Conservation (phyloP, 1,284 basidiomycete genomes). For the Wolfiporia cocos region DNA sequence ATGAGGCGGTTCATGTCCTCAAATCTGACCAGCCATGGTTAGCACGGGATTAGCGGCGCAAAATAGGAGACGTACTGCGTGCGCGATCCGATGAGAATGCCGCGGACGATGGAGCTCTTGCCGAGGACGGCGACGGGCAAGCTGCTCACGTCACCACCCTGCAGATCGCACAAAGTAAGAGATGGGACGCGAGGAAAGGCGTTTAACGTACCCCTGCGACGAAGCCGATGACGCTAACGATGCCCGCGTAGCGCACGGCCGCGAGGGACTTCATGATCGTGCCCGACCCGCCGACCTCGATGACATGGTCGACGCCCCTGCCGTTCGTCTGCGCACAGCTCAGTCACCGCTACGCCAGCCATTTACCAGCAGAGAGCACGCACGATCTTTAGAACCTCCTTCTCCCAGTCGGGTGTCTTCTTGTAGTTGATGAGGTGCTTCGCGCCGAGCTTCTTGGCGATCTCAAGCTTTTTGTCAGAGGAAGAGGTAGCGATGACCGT, state of each 20-base stretch:
- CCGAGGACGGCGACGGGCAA: conserved; percentile 11
- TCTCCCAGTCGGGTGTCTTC: conserved; percentile 35
- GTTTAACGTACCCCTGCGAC: conserved; percentile 22
- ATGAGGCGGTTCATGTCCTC: conserved; percentile 32
- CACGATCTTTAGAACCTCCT: conserved; percentile 26
- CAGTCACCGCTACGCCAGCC: neutral
- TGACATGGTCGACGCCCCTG: conserved; percentile 36
- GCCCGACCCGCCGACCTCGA: conserved; percentile 37
- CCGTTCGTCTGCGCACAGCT: conserved; percentile 24
- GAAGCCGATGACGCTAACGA: conserved; percentile 35
- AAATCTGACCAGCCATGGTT: conserved; percentile 4
- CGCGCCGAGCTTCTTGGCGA: conserved; percentile 27
- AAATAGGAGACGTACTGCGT: conserved; percentile 17
- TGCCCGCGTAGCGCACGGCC: conserved; percentile 30
- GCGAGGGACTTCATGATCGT: conserved; percentile 33
- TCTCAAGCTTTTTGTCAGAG: conserved; percentile 34
- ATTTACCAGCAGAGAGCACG: neutral
- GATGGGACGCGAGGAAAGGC: neutral
- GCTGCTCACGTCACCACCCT: conserved; percentile 13
- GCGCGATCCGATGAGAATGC: conserved; percentile 29
- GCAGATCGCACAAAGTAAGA: neutral
- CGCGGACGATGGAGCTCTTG: conserved; percentile 19
- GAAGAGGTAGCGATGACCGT: conserved; percentile 39
- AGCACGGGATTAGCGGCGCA: neutral
- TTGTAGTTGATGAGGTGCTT: conserved; percentile 34